Percentiles rank a stretch among this genome's conserved stretches.
Conservation (phyloP, 2,329 filamentous ascomycete genomes). For the Pochonia chlamydosporia region DNA sequence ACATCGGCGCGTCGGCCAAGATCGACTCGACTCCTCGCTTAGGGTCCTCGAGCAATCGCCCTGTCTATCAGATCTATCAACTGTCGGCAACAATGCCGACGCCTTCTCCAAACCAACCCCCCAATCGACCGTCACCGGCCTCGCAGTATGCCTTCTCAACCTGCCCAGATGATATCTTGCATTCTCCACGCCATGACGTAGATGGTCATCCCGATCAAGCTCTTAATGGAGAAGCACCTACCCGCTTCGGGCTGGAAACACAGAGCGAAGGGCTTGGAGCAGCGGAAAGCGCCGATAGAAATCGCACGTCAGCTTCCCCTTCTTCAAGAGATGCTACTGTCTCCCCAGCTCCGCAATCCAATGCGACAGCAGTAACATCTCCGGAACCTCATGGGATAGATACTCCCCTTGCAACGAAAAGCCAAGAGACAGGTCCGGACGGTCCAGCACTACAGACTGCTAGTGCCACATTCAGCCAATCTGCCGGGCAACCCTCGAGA, state of each 20-base stretch:
- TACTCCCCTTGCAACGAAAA: constrained; percentile 25
- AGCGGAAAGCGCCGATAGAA: constrained; percentile 9
- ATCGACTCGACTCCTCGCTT: too few species aligned
- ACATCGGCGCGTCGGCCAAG: too few species aligned
- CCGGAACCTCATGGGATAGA: constrained; percentile 25
- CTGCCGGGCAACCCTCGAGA: constrained; percentile 8
- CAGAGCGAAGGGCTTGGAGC: background rate
- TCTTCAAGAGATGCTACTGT: constrained; percentile 36
- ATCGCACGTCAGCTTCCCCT: constrained; percentile 19
- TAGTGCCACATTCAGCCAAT: background rate
- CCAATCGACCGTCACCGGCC: constrained; percentile 28
- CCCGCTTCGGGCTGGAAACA: constrained; percentile 11
- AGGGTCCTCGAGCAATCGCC: background rate
- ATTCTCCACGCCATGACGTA: constrained; percentile 17
- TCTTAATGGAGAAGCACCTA: constrained; percentile 16
- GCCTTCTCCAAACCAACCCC: constrained; percentile 36
- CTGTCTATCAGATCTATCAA: background rate
- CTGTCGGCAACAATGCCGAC: constrained; percentile 34
- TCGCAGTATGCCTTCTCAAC: constrained; percentile 33
- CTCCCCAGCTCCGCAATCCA: constrained; percentile 36
- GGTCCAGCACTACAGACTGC: background rate
- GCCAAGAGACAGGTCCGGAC: constrained; percentile 14
- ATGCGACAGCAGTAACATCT: constrained; percentile 25
- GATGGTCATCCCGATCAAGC: constrained; percentile 15
- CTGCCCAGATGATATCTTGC: constrained; percentile 36